phyloP scores from a whole-genome alignment of 352 stramenopile species.

The Globisporangium okanoganense region DNA sequence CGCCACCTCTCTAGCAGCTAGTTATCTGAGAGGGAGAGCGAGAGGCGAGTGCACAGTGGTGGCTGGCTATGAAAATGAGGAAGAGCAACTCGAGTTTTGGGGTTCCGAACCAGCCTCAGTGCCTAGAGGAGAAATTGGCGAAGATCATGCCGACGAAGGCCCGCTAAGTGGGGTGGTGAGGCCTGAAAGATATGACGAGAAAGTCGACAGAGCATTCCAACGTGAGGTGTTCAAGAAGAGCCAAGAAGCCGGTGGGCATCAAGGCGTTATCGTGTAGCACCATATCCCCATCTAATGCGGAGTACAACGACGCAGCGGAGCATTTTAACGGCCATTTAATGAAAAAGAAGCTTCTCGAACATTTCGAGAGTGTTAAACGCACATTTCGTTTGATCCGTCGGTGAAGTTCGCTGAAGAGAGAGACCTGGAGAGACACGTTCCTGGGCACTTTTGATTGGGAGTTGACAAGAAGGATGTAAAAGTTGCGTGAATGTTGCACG shows the following conservation, averaged over 20 bases:
- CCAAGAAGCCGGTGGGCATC: no score
- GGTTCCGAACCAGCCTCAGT: neutral
- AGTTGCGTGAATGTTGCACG: slow-evolving; percentile 7
- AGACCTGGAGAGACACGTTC: neutral
- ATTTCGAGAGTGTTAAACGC: neutral
- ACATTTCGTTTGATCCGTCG: neutral
- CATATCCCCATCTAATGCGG: no score
- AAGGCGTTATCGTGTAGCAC: no score
- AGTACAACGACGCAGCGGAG: no score
- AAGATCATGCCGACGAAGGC: no score
- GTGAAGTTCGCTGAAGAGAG: neutral
- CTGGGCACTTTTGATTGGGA: neutral
- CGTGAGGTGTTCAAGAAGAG: no score
- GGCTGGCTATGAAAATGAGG: neutral
- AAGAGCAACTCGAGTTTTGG: neutral
- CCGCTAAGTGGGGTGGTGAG: no score
- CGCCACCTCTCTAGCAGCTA: slow-evolving; percentile 26
- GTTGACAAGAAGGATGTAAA: neutral
- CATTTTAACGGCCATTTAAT: no score
- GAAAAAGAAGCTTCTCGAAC: neutral
- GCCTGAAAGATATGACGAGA: no score
- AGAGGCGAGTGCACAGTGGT: neutral
- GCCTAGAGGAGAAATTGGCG: no score
- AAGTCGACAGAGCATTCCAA: no score
- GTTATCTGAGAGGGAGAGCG: neutral